Evolutionary conservation across 371 early-diverging fungal species (phyloP).

Genomic region (Haplosporangium sp.): DNA sequence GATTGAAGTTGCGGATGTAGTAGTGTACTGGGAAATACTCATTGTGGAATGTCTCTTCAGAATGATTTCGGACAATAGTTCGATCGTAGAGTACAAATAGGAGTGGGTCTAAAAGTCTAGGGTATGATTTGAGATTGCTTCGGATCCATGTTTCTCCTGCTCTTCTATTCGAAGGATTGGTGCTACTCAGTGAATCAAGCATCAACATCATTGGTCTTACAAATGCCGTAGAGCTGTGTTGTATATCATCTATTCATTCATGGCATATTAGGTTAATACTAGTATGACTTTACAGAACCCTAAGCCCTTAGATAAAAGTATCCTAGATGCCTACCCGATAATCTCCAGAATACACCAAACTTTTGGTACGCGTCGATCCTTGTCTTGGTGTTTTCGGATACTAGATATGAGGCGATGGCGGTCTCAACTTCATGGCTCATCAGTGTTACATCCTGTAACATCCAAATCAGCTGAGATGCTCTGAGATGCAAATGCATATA

Average conservation of each 20-base stretch:
- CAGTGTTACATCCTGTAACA: conserved; percentile 64
- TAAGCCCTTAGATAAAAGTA: neutral
- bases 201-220: conserved; percentile 80
- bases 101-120: conserved; percentile 74
- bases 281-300: too few relatives aligned
- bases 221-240: conserved; percentile 63
- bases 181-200: conserved; percentile 72
- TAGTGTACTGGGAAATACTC: conserved; percentile 59
- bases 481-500: conserved; percentile 68
- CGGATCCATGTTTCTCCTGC: conserved; percentile 82
- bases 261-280: too few relatives aligned
- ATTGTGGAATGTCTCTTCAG: conserved; percentile 59
- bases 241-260: conserved; percentile 35
- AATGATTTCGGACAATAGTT: conserved; percentile 59
- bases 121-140: conserved; percentile 71
- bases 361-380: conserved; percentile 60
- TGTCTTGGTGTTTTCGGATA: conserved; percentile 54
- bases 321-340: conserved; percentile 55
- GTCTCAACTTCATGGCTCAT: conserved; percentile 71
- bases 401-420: conserved; percentile 67
- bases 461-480: conserved; percentile 75
- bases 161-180: conserved; percentile 67
- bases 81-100: conserved; percentile 66
- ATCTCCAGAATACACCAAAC: conserved; percentile 82
- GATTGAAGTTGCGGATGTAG: conserved; percentile 74